Evolutionary conservation across 2,329 filamentous ascomycete genomes (phyloP).

Genomic region (Parastagonospora avenae): DNA sequence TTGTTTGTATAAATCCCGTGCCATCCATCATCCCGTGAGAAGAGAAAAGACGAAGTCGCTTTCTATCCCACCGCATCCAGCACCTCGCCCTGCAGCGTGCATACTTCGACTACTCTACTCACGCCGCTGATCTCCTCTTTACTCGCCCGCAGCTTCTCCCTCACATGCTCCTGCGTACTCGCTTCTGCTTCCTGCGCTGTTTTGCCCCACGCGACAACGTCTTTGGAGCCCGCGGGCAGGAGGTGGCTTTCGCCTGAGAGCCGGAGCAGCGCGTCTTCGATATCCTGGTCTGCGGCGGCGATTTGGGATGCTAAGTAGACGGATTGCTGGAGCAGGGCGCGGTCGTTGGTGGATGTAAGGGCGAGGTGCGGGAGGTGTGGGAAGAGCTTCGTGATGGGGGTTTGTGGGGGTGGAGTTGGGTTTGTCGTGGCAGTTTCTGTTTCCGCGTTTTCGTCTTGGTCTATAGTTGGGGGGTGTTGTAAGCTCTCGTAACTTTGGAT

Average conservation of each 20-base stretch:
- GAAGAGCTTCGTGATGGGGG: slow-evolving; percentile 32
- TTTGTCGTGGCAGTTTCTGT: neutral
- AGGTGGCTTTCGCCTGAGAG: slow-evolving; percentile 48
- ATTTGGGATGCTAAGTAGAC: slow-evolving; percentile 42
- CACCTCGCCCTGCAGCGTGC: slow-evolving; percentile 34
- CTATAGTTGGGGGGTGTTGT: slow-evolving; percentile 8
- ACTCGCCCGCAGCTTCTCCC: slow-evolving; percentile 24
- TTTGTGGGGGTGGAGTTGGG: neutral
- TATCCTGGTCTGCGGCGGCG: slow-evolving; percentile 35
- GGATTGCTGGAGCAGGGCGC: slow-evolving; percentile 40
- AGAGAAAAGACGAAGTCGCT: neutral
- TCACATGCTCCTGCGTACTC: slow-evolving; percentile 22
- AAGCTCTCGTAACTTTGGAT: slow-evolving; percentile 29
- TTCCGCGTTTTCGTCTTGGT: neutral
- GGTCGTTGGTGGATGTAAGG: slow-evolving; percentile 30
- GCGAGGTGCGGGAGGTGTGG: slow-evolving; percentile 38
- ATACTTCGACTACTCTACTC: slow-evolving; percentile 33
- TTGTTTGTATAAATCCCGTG: too few species aligned
- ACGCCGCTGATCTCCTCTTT: slow-evolving; percentile 31
- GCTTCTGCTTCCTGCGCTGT: slow-evolving; percentile 27
- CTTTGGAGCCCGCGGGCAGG: slow-evolving; percentile 37
- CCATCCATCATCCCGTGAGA: too few species aligned
- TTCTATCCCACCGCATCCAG: slow-evolving; percentile 3
- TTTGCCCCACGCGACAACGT: slow-evolving; percentile 32
- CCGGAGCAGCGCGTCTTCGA: slow-evolving; percentile 34